These are phyloP conservation scores for Oryza longistaminata DNA, from an alignment of 176 grass and related monocot species.

Conservation along the genomic window DNA sequence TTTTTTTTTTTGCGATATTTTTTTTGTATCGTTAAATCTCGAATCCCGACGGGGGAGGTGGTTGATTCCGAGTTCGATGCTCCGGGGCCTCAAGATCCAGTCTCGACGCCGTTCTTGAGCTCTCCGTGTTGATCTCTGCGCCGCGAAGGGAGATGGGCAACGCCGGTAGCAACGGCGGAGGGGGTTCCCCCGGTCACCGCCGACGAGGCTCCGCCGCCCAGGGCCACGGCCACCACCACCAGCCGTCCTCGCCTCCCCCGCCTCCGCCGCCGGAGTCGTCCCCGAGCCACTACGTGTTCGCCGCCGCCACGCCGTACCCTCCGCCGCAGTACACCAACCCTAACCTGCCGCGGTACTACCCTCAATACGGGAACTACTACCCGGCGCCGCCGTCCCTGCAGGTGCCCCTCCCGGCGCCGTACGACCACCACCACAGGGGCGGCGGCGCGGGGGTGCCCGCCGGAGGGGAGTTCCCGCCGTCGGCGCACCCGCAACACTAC, in stretches of 20 bases:
- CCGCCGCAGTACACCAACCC: conserved; percentile 73
- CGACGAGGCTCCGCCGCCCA: conserved; percentile 60
- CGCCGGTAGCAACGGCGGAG: conserved; percentile 57
- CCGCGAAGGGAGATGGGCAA: conserved; percentile 42
- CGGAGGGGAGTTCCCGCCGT: conserved; percentile 39
- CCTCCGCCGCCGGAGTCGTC: conserved; percentile 32
- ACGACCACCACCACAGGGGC: conserved; percentile 71
- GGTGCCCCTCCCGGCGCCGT: conserved; percentile 70
- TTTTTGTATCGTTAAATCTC: not conserved
- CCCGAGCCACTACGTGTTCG: conserved; percentile 90
- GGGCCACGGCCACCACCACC: conserved; percentile 58
- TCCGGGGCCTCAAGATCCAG: conserved; percentile 34
- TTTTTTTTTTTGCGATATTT: not conserved
- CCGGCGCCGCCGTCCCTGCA: conserved; percentile 64
- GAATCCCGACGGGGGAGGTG: not conserved
- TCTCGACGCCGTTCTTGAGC: not conserved
- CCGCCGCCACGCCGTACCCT: conserved; percentile 86
- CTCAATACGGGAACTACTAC: conserved; percentile 67
- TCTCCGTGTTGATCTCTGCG: conserved; percentile 39
- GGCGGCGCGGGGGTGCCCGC: conserved; percentile 23
- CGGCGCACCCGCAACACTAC: conserved; percentile 50
- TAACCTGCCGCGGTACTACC: conserved; percentile 78
- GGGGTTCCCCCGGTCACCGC: conserved; percentile 59
- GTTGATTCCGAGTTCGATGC: conserved; percentile 32
- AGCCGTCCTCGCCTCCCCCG: conserved; percentile 37